Percentiles rank a stretch among this genome's conserved stretches.
Evolutionary conservation across 495 filamentous ascomycete genomes (phyloP).

Genomic region (Astrothelium subdiscretum): DNA sequence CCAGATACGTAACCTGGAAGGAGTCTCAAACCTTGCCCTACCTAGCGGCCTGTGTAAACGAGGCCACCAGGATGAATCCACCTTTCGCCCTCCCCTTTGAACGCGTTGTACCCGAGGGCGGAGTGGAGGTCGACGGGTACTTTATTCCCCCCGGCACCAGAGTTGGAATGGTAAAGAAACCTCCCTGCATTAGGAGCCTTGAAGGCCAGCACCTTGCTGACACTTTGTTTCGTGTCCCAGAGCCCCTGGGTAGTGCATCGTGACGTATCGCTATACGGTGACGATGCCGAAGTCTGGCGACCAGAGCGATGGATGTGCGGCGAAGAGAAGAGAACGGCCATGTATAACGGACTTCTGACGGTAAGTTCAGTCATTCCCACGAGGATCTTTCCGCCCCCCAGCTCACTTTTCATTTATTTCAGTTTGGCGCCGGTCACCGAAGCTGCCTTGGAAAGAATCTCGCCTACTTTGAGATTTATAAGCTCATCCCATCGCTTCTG

Average conservation of each 20-base stretch:
- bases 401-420: neutral
- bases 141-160: conserved; percentile 12
- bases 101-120: conserved; percentile 28
- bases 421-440: conserved; percentile 22
- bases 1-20: conserved; percentile 19
- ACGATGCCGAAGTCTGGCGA: conserved; percentile 14
- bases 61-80: conserved; percentile 27
- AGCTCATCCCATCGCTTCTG: conserved; percentile 22
- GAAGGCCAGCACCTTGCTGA: neutral
- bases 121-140: conserved; percentile 11
- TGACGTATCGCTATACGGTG: conserved; percentile 14
- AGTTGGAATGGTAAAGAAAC: conserved; percentile 8
- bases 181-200: neutral
- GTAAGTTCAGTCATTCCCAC: neutral
- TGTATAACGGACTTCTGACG: conserved; percentile 3
- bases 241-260: conserved; percentile 18
- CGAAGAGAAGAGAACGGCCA: conserved; percentile 7
- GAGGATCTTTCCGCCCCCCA: neutral
- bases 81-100: conserved; percentile 31
- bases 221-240: neutral
- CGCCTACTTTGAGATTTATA: conserved; percentile 21
- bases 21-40: conserved; percentile 29
- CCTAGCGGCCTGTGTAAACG: conserved; percentile 27
- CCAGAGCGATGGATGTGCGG: conserved; percentile 15
- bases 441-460: conserved; percentile 24